Percentiles rank a stretch among this genome's conserved stretches.
Evolutionary conservation across 2,329 filamentous ascomycete species (phyloP).

Genomic region (Berkeleyomyces basicola): DNA sequence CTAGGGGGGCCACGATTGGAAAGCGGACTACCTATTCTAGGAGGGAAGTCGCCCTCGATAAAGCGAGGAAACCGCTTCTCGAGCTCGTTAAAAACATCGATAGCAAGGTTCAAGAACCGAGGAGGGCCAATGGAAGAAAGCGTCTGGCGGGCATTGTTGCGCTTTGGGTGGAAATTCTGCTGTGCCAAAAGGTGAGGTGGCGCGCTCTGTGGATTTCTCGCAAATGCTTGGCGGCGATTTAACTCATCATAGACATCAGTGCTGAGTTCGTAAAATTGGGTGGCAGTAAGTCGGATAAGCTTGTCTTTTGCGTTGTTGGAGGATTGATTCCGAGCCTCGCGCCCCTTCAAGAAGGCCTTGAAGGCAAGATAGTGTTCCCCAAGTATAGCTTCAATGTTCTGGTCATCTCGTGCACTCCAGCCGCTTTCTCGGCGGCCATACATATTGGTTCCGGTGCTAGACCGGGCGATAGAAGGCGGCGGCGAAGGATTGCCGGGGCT

Average conservation of each 20-base stretch:
- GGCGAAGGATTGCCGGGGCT: conserved; percentile 56
- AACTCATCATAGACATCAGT: conserved; percentile 96
- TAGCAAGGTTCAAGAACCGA: conserved; percentile 79
- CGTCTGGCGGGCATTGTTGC: conserved; percentile 93
- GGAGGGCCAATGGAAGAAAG: conserved; percentile 75
- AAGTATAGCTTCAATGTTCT: conserved; percentile 41
- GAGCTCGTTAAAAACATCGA: conserved; percentile 89
- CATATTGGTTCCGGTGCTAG: conserved; percentile 60
- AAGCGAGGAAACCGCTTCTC: conserved; percentile 82
- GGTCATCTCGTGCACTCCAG: conserved; percentile 42
- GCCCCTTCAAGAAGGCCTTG: conserved; percentile 58
- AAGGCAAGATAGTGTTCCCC: conserved; percentile 69
- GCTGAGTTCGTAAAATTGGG: conserved; percentile 94
- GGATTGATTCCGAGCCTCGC: conserved; percentile 51
- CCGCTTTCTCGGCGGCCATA: conserved; percentile 53
- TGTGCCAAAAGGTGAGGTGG: conserved; percentile 70
- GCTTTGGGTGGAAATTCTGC: conserved; percentile 82
- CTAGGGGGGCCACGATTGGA: conserved; percentile 42
- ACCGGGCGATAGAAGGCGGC: conserved; percentile 72
- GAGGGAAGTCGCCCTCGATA: conserved; percentile 47
- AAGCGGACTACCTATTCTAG: conserved; percentile 52
- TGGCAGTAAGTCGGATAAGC: conserved; percentile 69
- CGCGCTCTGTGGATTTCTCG: conserved; percentile 36
- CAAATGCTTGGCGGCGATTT: conserved; percentile 61
- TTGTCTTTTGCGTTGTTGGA: conserved; percentile 91